phyloP scores from a whole-genome alignment of 257 asterid species.

The Capsicum rhomboideum region DNA sequence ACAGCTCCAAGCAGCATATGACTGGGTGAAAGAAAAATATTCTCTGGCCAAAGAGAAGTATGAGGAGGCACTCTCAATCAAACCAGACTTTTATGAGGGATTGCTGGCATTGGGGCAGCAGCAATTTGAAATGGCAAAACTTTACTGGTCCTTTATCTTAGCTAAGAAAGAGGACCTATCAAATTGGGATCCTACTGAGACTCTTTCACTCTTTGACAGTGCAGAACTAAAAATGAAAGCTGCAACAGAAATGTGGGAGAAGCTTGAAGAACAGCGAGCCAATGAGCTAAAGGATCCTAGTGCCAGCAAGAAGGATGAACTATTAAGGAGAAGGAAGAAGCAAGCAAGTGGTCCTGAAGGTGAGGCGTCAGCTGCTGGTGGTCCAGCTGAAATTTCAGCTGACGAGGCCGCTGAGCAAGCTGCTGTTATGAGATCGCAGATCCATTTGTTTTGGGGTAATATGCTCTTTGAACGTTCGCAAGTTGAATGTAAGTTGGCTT shows the following conservation, averaged over 20 bases:
- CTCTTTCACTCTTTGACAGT: slow-evolving; percentile 61
- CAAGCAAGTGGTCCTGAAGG: slow-evolving; percentile 41
- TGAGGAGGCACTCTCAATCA: slow-evolving; percentile 67
- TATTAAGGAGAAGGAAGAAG: slow-evolving; percentile 53
- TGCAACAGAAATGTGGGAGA: slow-evolving; percentile 96
- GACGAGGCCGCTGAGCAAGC: slow-evolving; percentile 86
- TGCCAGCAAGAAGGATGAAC: slow-evolving; percentile 60
- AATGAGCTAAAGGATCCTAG: slow-evolving; percentile 56
- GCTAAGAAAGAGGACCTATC: slow-evolving; percentile 81
- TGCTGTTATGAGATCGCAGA: slow-evolving; percentile 87
- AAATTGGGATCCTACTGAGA: slow-evolving; percentile 79
- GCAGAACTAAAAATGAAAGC: slow-evolving; percentile 85
- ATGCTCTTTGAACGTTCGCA: slow-evolving; percentile 94
- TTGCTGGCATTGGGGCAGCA: slow-evolving; percentile 85
- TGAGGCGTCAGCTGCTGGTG: slow-evolving; percentile 27
- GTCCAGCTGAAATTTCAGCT: slow-evolving; percentile 43
- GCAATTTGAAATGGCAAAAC: slow-evolving; percentile 98
- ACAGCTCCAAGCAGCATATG: slow-evolving; percentile 78
- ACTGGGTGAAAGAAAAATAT: slow-evolving; percentile 82
- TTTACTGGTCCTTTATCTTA: slow-evolving; percentile 79
- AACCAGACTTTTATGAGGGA: slow-evolving; percentile 87
- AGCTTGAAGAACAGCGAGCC: slow-evolving; percentile 79
- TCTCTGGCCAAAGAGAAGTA: slow-evolving; percentile 69
- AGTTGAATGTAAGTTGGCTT: slow-evolving; percentile 62
- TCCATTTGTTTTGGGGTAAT: slow-evolving; percentile 92